A percentile compares a stretch with the other conserved stretches of the same genome.
These are phyloP conservation scores for Triticum timopheevii DNA, from an alignment of 176 grass and related monocot genomes.

Conservation along the genomic window DNA sequence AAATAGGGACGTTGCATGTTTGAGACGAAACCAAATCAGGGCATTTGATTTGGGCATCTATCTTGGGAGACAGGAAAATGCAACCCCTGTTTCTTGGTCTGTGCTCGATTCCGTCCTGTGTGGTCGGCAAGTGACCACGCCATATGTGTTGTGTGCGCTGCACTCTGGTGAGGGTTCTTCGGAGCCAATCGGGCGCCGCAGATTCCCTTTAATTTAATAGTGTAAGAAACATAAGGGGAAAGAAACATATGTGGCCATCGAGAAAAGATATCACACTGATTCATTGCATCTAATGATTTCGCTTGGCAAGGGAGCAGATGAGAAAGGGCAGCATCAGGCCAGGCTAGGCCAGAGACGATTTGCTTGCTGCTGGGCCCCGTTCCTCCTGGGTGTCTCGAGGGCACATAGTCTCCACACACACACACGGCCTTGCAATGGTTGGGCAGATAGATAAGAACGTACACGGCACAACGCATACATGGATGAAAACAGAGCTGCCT, in stretches of 20 bases:
- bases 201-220: not conserved
- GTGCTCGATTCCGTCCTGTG: not conserved
- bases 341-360: not conserved
- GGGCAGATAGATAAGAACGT: not conserved
- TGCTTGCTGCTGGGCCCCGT: not conserved
- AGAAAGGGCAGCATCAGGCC: no score
- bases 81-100: not conserved
- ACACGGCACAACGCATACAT: not conserved
- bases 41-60: not conserved
- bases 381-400: not conserved
- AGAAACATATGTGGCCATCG: not conserved
- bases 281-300: not conserved
- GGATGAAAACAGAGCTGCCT: conserved; percentile 25
- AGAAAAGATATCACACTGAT: conserved; percentile 15
- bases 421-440: not conserved
- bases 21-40: not conserved
- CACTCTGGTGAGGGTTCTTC: not conserved
- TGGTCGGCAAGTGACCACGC: conserved; percentile 3
- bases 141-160: not conserved
- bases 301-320: not conserved
- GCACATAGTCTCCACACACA: not conserved
- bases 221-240: not conserved
- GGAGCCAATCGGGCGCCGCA: not conserved
- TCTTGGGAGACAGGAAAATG: not conserved
- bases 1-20: not conserved